Evolutionary conservation across 2,329 filamentous ascomycete genomes (phyloP).

Genomic region (Penicillium sclerotiorum): DNA sequence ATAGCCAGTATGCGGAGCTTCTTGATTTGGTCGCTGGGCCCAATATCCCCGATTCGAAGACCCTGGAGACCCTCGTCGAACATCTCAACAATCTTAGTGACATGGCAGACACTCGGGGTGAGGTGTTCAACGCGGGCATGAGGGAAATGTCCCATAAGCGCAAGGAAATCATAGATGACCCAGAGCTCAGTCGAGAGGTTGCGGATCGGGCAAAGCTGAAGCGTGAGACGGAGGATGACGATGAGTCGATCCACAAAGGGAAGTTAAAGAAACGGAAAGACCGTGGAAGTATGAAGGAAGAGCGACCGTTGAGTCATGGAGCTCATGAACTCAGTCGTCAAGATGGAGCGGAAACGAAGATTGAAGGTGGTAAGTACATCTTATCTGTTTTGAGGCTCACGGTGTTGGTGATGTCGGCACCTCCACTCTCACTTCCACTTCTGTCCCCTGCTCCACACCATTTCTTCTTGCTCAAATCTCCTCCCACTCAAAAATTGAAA

Average conservation of each 20-base stretch:
- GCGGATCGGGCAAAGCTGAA: constrained; percentile 54
- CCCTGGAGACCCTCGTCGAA: constrained; percentile 54
- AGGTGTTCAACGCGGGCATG: constrained; percentile 62
- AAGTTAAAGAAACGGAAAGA: constrained; percentile 83
- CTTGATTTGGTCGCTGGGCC: constrained; percentile 58
- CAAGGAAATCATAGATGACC: constrained; percentile 59
- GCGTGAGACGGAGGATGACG: constrained; percentile 48
- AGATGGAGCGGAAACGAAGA: constrained; percentile 62
- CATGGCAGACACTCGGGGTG: constrained; percentile 58
- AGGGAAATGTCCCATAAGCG: constrained; percentile 60
- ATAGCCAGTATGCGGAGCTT: constrained; percentile 59
- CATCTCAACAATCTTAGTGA: constrained; percentile 60
- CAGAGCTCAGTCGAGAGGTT: constrained; percentile 50
- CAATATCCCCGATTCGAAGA: constrained; percentile 52
- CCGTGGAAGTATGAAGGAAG: constrained; percentile 62
- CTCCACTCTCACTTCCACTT: constrained; percentile 11
- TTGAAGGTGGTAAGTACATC: constrained; percentile 54
- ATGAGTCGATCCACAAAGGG: constrained; percentile 55
- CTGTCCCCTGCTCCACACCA: constrained; percentile 15
- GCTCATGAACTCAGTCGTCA: constrained; percentile 66
- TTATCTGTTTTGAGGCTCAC: neutral
- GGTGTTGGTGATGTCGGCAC: constrained; percentile 5
- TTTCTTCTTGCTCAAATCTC: constrained; percentile 12
- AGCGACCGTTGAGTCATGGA: constrained; percentile 62
- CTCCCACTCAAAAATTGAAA: constrained; percentile 8